Evolutionary conservation across 2,329 filamentous ascomycete genomes (phyloP).

Genomic region (Ceratocystiopsis brevicomis): DNA sequence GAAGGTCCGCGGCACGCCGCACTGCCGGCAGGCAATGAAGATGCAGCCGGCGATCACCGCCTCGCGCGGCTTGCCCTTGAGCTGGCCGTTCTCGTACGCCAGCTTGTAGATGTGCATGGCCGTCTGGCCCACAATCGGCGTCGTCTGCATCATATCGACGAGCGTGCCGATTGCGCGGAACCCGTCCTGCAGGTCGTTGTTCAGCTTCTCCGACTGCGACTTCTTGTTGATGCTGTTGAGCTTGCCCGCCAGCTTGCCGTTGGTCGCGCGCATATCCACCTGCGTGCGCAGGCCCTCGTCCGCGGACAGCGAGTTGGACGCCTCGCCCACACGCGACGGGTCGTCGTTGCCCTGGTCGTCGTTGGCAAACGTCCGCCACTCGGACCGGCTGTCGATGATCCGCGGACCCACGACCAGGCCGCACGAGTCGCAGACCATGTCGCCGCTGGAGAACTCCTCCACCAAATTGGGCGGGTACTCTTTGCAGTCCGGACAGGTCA

Average conservation of each 20-base stretch:
- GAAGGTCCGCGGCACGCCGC: constrained; percentile 73
- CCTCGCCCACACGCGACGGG: constrained; percentile 93
- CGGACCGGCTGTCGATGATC: constrained; percentile 86
- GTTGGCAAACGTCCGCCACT: constrained; percentile 98
- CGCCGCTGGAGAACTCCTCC: constrained; percentile 80
- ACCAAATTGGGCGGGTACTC: constrained; percentile 81
- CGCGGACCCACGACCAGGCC: constrained; percentile 79
- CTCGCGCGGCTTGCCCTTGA: constrained; percentile 91
- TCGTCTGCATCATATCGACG: constrained; percentile 69
- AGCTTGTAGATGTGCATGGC: constrained; percentile 94
- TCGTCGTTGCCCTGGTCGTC: constrained; percentile 95
- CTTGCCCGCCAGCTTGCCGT: constrained; percentile 11
- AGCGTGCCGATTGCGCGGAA: constrained; percentile 77
- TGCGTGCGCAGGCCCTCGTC: constrained; percentile 12
- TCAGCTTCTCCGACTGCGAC: constrained; percentile 12
- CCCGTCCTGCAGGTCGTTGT: constrained; percentile 40
- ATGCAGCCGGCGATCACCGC: constrained; percentile 91
- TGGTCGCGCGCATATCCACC: constrained; percentile 11
- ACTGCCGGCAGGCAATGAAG: constrained; percentile 91
- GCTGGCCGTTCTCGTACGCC: constrained; percentile 76
- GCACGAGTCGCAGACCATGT: constrained; percentile 83
- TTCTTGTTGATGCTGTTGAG: constrained; percentile 14
- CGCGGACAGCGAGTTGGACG: constrained; percentile 53
- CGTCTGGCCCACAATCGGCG: constrained; percentile 64
- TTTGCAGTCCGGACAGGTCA: constrained; percentile 81